Evolutionary conservation across 306 rosid genomes (phyloP).

Genomic region (Oxytropis ochrocephala): DNA sequence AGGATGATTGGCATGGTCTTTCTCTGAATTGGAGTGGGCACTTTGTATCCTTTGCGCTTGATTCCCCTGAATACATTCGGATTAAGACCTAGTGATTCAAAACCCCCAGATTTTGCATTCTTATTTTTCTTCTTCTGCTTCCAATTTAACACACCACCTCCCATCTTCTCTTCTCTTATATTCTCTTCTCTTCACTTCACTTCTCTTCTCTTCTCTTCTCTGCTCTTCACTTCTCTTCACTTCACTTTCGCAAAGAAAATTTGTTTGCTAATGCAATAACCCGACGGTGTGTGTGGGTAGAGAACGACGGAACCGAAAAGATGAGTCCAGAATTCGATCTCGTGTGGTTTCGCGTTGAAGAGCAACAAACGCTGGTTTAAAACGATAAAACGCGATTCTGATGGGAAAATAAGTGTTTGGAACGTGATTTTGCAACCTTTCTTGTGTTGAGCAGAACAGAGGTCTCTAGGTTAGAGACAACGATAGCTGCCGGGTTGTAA

Average conservation of each 20-base stretch:
- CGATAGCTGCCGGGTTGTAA: no score
- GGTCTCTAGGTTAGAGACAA: no score
- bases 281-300: neutral
- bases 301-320: neutral
- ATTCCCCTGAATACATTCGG: conserved; percentile 58
- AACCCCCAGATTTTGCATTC: conserved; percentile 77
- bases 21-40: conserved; percentile 94
- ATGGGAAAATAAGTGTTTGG: no score
- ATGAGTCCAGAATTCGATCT: neutral
- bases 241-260: no score
- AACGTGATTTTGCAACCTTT: no score
- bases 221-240: neutral
- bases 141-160: neutral
- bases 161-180: neutral
- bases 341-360: no score
- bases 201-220: neutral
- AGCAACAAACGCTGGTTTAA: no score
- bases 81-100: conserved; percentile 66
- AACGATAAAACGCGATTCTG: no score
- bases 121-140: conserved; percentile 32
- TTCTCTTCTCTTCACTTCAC: neutral
- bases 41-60: conserved; percentile 79
- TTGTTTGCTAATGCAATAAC: neutral
- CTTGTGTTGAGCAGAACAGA: no score
- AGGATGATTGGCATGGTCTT: conserved; percentile 91